A percentile compares a stretch with the other conserved stretches of the same genome.
These are phyloP conservation scores for Neltuma alba DNA, from an alignment of 306 rosid species.

Conservation along the genomic window DNA sequence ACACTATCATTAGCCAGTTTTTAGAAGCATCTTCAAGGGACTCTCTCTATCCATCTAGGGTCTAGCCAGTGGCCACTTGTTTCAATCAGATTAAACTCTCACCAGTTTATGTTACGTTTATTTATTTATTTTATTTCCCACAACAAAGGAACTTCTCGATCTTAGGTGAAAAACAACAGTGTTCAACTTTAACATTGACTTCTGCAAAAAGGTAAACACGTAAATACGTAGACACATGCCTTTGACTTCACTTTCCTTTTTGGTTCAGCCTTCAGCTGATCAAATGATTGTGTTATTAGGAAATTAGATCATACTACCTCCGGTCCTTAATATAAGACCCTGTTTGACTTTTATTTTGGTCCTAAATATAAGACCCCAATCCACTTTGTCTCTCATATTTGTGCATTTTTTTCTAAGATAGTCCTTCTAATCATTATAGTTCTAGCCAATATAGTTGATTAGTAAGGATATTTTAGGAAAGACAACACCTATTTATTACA, in stretches of 20 bases:
- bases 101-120: too few species aligned
- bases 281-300: constrained; percentile 33
- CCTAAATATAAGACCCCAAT: too few species aligned
- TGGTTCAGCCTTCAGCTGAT: constrained; percentile 35
- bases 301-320: constrained; percentile 21
- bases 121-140: neutral
- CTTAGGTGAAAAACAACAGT: constrained; percentile 23
- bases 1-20: constrained; percentile 43
- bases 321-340: too few species aligned
- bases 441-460: too few species aligned
- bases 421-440: too few species aligned
- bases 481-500: too few species aligned
- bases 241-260: constrained; percentile 37
- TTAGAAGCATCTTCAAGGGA: constrained; percentile 45
- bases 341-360: too few species aligned
- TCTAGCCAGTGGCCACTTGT: constrained; percentile 9
- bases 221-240: constrained; percentile 8
- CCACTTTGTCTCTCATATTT: too few species aligned
- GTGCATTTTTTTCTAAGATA: too few species aligned
- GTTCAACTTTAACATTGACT: constrained; percentile 29
- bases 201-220: constrained; percentile 21
- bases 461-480: too few species aligned
- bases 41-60: too few species aligned
- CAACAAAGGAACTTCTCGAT: constrained; percentile 20
- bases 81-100: constrained; percentile 5